phyloP scores from a whole-genome alignment of 208 protist genomes.

The Vickermania spadyakhi region DNA sequence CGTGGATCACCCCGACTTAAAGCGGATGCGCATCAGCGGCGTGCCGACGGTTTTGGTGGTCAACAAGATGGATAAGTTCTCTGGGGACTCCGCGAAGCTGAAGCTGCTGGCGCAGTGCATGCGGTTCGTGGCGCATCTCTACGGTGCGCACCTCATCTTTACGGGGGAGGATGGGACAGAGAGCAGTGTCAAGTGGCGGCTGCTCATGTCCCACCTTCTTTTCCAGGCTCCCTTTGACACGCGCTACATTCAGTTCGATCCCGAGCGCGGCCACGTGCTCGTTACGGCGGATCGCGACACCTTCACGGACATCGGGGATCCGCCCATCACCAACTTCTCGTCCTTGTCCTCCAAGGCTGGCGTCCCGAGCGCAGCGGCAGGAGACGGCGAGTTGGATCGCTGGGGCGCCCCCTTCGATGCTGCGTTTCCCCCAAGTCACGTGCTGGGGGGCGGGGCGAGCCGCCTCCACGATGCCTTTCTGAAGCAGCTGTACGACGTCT shows the following conservation, averaged over 20 bases:
- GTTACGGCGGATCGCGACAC: slow-evolving; percentile 68
- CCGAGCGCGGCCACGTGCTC: slow-evolving; percentile 50
- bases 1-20: slow-evolving; percentile 58
- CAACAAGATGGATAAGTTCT: slow-evolving; percentile 79
- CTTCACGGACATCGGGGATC: slow-evolving; percentile 77
- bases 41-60: slow-evolving; percentile 78
- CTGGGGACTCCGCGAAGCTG: slow-evolving; percentile 30
- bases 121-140: slow-evolving; percentile 76
- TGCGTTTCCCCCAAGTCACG: slow-evolving; percentile 28
- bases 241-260: slow-evolving; percentile 62
- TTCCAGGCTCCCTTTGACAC: slow-evolving; percentile 72
- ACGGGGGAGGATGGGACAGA: slow-evolving; percentile 41
- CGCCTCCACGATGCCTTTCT: slow-evolving; percentile 40
- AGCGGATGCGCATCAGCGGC: slow-evolving; percentile 65
- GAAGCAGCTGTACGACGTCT: slow-evolving; percentile 46
- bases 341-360: slow-evolving; percentile 3
- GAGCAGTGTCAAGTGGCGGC: slow-evolving; percentile 28
- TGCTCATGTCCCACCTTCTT: slow-evolving; percentile 59
- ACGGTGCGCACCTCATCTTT: slow-evolving; percentile 70
- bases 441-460: slow-evolving; percentile 1
- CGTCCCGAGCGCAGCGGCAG: slow-evolving; percentile 9
- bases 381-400: slow-evolving; percentile 69
- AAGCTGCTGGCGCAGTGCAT: slow-evolving; percentile 56
- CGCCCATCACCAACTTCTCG: slow-evolving; percentile 16
- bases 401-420: slow-evolving; percentile 74